phyloP scores from a whole-genome alignment of 768 basidiomycete species.

The Russula ochroleuca region DNA sequence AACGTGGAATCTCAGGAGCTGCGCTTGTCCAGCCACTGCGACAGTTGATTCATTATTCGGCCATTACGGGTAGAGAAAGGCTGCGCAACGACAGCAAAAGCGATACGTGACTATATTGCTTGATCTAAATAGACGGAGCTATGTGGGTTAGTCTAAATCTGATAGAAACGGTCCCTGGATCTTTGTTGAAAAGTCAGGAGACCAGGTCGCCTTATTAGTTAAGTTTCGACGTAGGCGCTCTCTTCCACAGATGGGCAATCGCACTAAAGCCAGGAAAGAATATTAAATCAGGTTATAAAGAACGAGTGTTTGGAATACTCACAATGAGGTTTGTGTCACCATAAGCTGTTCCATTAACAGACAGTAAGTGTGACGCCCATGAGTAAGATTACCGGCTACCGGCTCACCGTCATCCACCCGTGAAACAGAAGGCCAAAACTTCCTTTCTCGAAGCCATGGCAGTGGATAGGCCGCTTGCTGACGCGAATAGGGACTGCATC shows the following conservation, averaged over 20 bases:
- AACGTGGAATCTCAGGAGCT: no score
- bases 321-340: slow-evolving; percentile 90
- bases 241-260: slow-evolving; percentile 87
- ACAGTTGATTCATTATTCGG: neutral
- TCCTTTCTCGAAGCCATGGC: slow-evolving; percentile 75
- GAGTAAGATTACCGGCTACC: neutral
- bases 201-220: slow-evolving; percentile 26
- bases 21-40: no score
- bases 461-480: slow-evolving; percentile 89
- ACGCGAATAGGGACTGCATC: slow-evolving; percentile 76
- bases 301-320: slow-evolving; percentile 36
- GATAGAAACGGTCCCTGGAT: slow-evolving; percentile 33
- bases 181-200: slow-evolving; percentile 23
- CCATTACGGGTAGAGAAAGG: no score
- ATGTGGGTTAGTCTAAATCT: slow-evolving; percentile 44
- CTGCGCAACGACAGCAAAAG: neutral
- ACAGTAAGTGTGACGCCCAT: slow-evolving; percentile 1
- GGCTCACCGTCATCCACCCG: slow-evolving; percentile 87
- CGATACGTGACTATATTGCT: neutral
- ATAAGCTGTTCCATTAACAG: slow-evolving; percentile 53
- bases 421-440: slow-evolving; percentile 95
- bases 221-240: slow-evolving; percentile 41
- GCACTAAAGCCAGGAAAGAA: slow-evolving; percentile 47
- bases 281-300: neutral
- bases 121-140: neutral